Evolutionary conservation across 2,329 filamentous ascomycete genomes (phyloP), one percentile per base, ranked within the genome.

Genomic region (Cladosporium sp.): DNA sequence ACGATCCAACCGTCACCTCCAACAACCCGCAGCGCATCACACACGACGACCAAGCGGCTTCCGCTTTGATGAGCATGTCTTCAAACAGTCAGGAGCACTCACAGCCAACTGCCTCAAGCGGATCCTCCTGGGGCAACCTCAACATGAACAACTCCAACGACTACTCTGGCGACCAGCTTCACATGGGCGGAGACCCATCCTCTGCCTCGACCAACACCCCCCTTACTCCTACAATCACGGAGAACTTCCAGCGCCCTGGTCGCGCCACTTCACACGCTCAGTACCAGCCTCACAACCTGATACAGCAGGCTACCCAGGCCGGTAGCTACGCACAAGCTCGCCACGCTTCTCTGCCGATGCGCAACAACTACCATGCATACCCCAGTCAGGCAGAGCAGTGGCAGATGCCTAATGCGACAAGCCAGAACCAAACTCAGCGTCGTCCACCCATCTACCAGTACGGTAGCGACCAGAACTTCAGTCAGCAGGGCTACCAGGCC

Each of bases 391-490:
- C 23, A 6, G 16, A 21, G 12, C 29, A 26, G 29, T 60, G 56
- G 62, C 62, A 65, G 31, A 21, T 29, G 10, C 23, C 37, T 5
- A 44, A 52, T 7, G 44, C 23, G 10, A 31, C 37, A 21, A 21
- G 26, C n/a, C 40, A 35, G 14, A 31, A 50, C 3, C 40, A 35
- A 11, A 31, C 7, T 2, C 40, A 57, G 56, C 63, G 64, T 29
- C 65, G 62, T 40, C 37, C 65, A 23, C 56, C 63, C 23, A 23
- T 56, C 11, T n/a, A 65, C 5, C 57, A 58, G 21, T 69, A 63
- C 33, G 68, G 68, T n/a, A 69, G 58, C 50, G 68, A 69, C 31
- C 56, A 58, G 28, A 55, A 53, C 50, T 67, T 68, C 40, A 37
- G 40, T 26, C 50, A 59, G 33, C 33, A 56, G 44, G 52, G 56